These are phyloP conservation scores for Trypanosoma platydactyli DNA, from an alignment of 208 protist genomes.

Conservation along the genomic window DNA sequence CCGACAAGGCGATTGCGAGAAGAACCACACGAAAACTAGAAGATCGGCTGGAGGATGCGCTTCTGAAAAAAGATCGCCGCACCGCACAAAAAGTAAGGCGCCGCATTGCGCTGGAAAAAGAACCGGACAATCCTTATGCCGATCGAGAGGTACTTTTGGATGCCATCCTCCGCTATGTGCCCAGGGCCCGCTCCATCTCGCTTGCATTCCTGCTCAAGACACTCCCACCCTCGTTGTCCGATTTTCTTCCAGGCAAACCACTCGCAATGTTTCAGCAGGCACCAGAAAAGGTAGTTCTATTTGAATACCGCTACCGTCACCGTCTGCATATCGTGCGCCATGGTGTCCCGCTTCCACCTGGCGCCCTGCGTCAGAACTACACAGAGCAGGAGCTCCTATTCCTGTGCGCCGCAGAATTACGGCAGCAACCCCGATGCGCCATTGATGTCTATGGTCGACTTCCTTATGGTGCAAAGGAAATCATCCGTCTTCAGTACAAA, in stretches of 20 bases:
- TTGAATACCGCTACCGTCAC: conserved; percentile 54
- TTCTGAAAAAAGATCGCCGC: conserved; percentile 18
- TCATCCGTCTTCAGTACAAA: conserved; percentile 32
- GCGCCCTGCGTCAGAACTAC: conserved; percentile 44
- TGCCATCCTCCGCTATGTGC: conserved; percentile 51
- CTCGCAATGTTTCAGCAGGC: conserved; percentile 37
- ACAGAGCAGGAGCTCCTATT: conserved; percentile 48
- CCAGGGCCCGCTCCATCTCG: conserved; percentile 37
- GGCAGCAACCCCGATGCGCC: conserved; percentile 16
- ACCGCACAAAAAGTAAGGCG: conserved; percentile 39
- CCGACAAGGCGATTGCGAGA: neutral
- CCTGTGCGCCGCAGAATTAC: conserved; percentile 42
- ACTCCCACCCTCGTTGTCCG: conserved; percentile 36
- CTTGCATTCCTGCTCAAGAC: conserved; percentile 35
- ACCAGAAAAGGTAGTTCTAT: conserved; percentile 51
- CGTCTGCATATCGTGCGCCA: conserved; percentile 47
- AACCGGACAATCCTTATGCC: conserved; percentile 50
- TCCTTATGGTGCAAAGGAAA: conserved; percentile 44
- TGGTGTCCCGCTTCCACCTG: conserved; percentile 53
- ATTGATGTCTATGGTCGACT: conserved; percentile 36
- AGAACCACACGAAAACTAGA: conserved; percentile 24
- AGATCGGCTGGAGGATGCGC: conserved; percentile 38
- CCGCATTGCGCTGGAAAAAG: conserved; percentile 33
- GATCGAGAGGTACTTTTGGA: conserved; percentile 44
- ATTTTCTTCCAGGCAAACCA: conserved; percentile 46